Evolutionary conservation across 805 yeast genomes (phyloP), one percentile per base, ranked within the genome.

Genomic region (Cyberlindnera japonica): DNA sequence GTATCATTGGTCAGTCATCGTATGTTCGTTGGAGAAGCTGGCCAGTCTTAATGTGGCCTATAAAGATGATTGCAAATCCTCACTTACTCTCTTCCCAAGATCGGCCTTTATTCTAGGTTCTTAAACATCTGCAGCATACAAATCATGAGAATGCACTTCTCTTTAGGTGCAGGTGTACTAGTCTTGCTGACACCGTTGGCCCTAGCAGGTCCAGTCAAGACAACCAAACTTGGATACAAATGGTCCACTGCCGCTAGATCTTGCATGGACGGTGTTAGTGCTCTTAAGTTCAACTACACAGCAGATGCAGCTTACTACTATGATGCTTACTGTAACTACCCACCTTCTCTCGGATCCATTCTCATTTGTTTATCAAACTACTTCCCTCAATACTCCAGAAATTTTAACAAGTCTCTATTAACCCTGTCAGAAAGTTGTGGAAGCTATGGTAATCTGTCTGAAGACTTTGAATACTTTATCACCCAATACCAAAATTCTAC

Each of bases 401-500:
- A 24, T 6, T 50, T 48, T 40, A 45, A 50, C 32, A 41, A 35
- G 16, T 27, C 50, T 6, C 19, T 48, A 6, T 6, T 13, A 1
- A 12, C n/a, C 10, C 17, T 42, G 2, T 6, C 4, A 1, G 13
- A 17, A 1, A 27, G 20, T 18, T 44, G 47, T 30, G 5, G 11
- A 2, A 20, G 25, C 10, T 31, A 40, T 15, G 45, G 44, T 22
- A 37, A 24, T 3, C 8, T 19, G 17, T 12, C 23, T 14, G 23
- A 21, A 4, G 26, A 14, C 2, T 23, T 41, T 6, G 50, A 44
- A 6, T 55, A 55, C 10, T 41, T 64, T 44, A 52, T 46, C 15
- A 32, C 40, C 3, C 38, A 62, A 15, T 68, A 62, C 40, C 38
- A 42, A 12, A 60, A 61, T 37, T 67, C 68, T 1, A 59, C 68